Base-by-base conservation (phyloP, 108 stramenopile species). In the Aurantiochytrium sp. region DNA sequence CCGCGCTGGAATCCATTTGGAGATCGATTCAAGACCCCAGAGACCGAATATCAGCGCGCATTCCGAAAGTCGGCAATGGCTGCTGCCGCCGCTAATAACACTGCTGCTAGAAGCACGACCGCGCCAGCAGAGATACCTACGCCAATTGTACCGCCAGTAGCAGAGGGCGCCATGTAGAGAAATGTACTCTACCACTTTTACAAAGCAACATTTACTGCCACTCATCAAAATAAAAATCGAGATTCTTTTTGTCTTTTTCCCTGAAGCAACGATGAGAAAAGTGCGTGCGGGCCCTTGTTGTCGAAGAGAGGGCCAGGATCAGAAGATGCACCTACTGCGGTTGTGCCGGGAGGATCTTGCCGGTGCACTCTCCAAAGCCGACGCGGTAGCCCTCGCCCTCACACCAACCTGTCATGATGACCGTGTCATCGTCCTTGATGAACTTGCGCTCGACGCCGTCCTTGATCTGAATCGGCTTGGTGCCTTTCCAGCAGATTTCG, bases 401-500 rank as follows among this genome's bases (percentile, higher is more conserved):
- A 59, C 95, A 96, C 73, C 89, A 94, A 5, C 97, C 97, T 72
- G 91, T 91, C 91, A 98, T 95, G 19, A 95, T 89, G 19, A 98
- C 96, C 16, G 91, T 93, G 90, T 98, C 97, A 28, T 96, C 96
- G 90, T 98, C 96, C 89, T 95, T 88, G 58, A 98, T 90, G 92
- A 97, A 98, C 91, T 94, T 95, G 23, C 96, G 93, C 25, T 58
- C 88, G 43, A 91, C 87, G 4, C 88, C 90, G 28, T 88, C 93
- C 18, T 92, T 92, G 47, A 97, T 45, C 23, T 87, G 43, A 23
- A 98, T 92, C 14, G 95, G 93, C 21, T 91, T 92, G 43, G 92
- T 93, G 23, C 96, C 97, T 49, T 95, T 95, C 96, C 96, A 97
- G 71, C 94, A 94, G 60, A 98, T 88, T 89, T 98, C 97, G 44